Evolutionary conservation across 1,139 yeast genomes (phyloP), one percentile per base, ranked within the genome.

Genomic region (Yamadazyma sp.): DNA sequence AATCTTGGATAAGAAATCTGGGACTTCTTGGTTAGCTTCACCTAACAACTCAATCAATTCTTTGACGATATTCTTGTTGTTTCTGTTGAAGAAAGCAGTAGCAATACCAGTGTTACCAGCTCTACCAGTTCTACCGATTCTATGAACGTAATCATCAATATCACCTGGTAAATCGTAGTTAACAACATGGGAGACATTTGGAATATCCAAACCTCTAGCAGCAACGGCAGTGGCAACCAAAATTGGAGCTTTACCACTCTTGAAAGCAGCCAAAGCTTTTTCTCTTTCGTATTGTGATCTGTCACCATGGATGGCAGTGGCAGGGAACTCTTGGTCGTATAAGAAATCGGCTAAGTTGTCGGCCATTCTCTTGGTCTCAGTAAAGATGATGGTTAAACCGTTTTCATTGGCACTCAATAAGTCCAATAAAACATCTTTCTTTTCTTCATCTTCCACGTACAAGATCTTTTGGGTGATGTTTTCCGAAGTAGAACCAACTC

Each of bases 101-200:
- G 98, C 97, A 57, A 86, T 77, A 85, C 98, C 98, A 50, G 86
- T 82, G 74, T 92, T 92, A 78, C 98, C 98, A 58, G 98, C 98
- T 82, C 98, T 95, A 70, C 98, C 98, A 58, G 98, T 92, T 84
- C 98, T 94, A 78, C 98, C 98, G 62, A 92, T 92, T 77, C 98
- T 87, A 75, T 92, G 98, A 48, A 92, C 98, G 63, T 92, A 92
- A 70, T 92, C 98, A 67, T 92, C 98, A 59, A 90, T 86, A 67
- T 92, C 97, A 61, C 87, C 76, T 61, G 98, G 98, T 65, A 92
- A 78, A 64, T 92, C 98, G 64, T 84, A 92, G 78, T 92, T 92
- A 70, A 92, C 86, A 59, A 92, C 98, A 64, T 90, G 97, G 33
- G 95, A 85, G 54, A 92, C 98, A 64, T 92, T 92, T 64, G 98